A percentile compares a stretch with the other conserved stretches of the same genome.
phyloP scores from a whole-genome alignment of 1,139 yeast species.

The Pneumocystis oryctolagi region DNA sequence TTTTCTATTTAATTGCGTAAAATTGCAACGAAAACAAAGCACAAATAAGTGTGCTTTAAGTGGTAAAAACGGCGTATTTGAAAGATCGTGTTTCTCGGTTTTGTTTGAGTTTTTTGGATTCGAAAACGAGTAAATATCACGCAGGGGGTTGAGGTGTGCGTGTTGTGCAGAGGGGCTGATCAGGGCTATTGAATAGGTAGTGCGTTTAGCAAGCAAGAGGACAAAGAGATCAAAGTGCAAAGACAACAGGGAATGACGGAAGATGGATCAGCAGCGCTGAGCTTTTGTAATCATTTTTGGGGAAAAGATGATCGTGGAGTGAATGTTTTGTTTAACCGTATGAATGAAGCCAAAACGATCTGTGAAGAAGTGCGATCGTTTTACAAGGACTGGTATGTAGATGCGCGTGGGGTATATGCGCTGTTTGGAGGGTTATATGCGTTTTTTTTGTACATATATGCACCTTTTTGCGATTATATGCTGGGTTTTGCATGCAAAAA shows the following conservation, averaged over 20 bases:
- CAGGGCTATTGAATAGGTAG: too few relatives aligned
- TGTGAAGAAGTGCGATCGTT: conserved; percentile 32
- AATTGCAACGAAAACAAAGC: too few relatives aligned
- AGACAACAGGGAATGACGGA: background rate
- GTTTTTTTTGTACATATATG: background rate
- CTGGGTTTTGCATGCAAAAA: too few relatives aligned
- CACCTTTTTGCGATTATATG: background rate
- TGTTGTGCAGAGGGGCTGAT: too few relatives aligned
- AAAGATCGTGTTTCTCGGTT: background rate
- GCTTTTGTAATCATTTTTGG: conserved; percentile 4
- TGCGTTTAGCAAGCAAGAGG: too few relatives aligned
- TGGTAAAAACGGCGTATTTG: conserved; percentile 3
- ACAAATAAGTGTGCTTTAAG: background rate
- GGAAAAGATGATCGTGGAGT: conserved; percentile 14
- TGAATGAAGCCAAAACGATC: conserved; percentile 39
- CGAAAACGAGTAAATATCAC: background rate
- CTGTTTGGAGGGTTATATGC: background rate
- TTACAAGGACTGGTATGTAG: conserved; percentile 28
- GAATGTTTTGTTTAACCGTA: conserved; percentile 35
- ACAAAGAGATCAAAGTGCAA: background rate
- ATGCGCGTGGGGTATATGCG: background rate
- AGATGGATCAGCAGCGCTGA: background rate
- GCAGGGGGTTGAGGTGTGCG: background rate
- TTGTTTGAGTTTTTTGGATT: background rate
- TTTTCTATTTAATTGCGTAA: too few relatives aligned